These are phyloP conservation scores for Polyplosphaeria fusca DNA, from an alignment of 495 filamentous ascomycete species.

Conservation along the genomic window DNA sequence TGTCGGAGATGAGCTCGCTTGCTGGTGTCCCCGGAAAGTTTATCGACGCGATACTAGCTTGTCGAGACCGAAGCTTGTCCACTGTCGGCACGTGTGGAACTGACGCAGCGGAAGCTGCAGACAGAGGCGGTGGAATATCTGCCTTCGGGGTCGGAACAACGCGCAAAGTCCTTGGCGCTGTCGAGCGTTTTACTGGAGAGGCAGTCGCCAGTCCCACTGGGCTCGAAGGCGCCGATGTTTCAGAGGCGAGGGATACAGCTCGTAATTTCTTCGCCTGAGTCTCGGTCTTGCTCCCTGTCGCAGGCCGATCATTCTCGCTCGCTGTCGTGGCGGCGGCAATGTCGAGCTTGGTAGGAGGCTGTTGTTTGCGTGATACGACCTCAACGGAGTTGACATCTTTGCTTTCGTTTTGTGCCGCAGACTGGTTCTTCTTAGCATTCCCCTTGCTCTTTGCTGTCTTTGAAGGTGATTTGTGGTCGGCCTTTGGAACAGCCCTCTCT, in stretches of 20 bases:
- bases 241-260: constrained; percentile 24
- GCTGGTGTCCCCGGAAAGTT: constrained; percentile 74
- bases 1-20: constrained; percentile 75
- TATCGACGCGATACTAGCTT: constrained; percentile 58
- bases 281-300: constrained; percentile 16
- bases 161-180: constrained; percentile 55
- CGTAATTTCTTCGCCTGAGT: constrained; percentile 21
- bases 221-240: constrained; percentile 46
- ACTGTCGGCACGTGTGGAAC: constrained; percentile 32
- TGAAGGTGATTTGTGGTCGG: background rate
- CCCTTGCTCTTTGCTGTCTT: constrained; percentile 1
- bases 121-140: constrained; percentile 53
- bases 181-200: constrained; percentile 47
- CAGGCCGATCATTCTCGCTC: constrained; percentile 24
- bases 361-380: constrained; percentile 46
- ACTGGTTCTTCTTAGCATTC: constrained; percentile 7
- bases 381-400: too few relatives aligned
- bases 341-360: constrained; percentile 59
- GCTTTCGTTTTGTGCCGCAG: too few relatives aligned
- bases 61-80: constrained; percentile 51
- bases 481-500: background rate
- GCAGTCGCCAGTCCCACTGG: constrained; percentile 51
- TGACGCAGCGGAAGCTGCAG: constrained; percentile 38
- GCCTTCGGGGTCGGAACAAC: constrained; percentile 70
- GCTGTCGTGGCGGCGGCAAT: constrained; percentile 54